phyloP scores from a whole-genome alignment of 1,139 yeast species.

The Yamadazyma atmosphaerica region DNA sequence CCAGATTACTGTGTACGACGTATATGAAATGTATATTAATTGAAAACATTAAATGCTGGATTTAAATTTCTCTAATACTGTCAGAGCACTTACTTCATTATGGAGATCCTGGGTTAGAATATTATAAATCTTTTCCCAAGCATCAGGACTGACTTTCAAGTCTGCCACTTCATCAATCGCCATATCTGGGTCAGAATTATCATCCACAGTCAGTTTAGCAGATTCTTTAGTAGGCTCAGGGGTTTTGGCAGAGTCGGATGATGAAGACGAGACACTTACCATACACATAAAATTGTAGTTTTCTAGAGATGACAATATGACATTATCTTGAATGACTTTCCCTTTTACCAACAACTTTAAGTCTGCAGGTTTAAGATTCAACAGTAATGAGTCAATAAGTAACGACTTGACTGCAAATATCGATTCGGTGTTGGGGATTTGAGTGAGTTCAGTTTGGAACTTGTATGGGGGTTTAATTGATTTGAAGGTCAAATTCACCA shows the following conservation, averaged over 20 bases:
- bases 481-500: constrained; percentile 30
- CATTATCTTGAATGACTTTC: constrained; percentile 43
- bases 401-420: constrained; percentile 35
- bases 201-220: too few relatives aligned
- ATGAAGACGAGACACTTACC: constrained; percentile 28
- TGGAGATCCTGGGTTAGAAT: constrained; percentile 34
- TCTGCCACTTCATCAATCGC: constrained; percentile 20
- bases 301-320: constrained; percentile 25
- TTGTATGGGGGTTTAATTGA: constrained; percentile 48
- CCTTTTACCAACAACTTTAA: constrained; percentile 44
- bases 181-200: constrained; percentile 12
- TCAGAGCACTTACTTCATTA: constrained; percentile 23
- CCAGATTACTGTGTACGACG: not conserved
- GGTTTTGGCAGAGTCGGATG: constrained; percentile 4
- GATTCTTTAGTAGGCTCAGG: not conserved
- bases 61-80: constrained; percentile 37
- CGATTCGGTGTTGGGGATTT: constrained; percentile 25
- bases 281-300: constrained; percentile 35
- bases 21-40: constrained; percentile 4
- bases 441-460: constrained; percentile 28
- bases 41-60: constrained; percentile 8
- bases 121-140: constrained; percentile 34
- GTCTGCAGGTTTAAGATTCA: constrained; percentile 27
- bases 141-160: constrained; percentile 20
- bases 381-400: constrained; percentile 28